Evolutionary conservation across 306 rosid genomes (phyloP), one percentile per base, ranked within the genome.

Genomic region (Castanea mollissima): DNA sequence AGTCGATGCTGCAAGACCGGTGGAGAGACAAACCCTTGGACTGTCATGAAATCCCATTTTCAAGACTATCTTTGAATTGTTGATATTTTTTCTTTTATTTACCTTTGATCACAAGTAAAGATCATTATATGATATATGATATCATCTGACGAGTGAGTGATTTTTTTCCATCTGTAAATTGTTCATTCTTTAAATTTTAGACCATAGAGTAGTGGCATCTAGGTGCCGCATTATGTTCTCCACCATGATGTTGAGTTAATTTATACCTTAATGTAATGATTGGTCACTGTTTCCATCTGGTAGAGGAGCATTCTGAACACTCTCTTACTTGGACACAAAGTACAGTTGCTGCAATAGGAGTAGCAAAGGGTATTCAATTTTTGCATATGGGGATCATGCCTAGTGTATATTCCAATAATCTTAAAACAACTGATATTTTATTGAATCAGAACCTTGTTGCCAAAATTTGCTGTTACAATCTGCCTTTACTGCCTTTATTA

Each of bases 341-440:
- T 41, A 86, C 90, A 79, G 88, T 88, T 56, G 91, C 93, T 15
- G 93, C 94, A 11, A 86, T 89, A 70, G 98, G 98, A 74, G 80
- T 93, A 67, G 93, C 96, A 44, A 95, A 91, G 71, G 97, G 99
- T 70, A 85, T 93, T 56, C 97, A 93, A 75, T 91, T 89, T 85
- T 72, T 95, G 89, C 97, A 91, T 55, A 83, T 91, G 16, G 94
- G 92, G 81, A 88, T 92, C 59, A 86, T 87, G 62, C 98, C 99
- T 69, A 94, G 93, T 70, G 73, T 91, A 74, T 91, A 88, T 86
- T 83, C 94, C 60, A 93, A 82, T 56, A 87, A 87, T 59, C 79
- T 90, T 77, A 91, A 85, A 74, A 91, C 89, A 74, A 88, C 91
- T 72, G 91, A 93, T 80, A 82, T 95, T 71, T 79, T 93, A 71